These are phyloP conservation scores for Lactarius evosmus DNA, from an alignment of 768 basidiomycete genomes.

Conservation along the genomic window DNA sequence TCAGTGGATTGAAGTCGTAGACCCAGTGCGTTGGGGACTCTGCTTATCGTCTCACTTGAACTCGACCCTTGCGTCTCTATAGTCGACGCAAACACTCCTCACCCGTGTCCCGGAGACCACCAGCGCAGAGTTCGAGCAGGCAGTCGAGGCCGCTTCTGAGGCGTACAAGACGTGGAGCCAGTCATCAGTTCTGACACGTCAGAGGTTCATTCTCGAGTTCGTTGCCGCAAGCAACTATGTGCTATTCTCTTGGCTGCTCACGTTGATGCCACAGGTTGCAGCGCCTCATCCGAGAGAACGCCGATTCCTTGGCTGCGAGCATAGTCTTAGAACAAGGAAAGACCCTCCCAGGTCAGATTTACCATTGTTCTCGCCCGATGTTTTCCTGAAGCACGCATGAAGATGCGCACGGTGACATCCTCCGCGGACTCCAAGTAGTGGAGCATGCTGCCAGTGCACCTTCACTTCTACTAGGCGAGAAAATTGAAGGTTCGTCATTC, in stretches of 20 bases:
- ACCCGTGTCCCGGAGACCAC: slow-evolving; percentile 91
- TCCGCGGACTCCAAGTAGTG: slow-evolving; percentile 88
- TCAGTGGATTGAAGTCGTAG: slow-evolving; percentile 83
- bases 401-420: slow-evolving; percentile 95
- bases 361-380: slow-evolving; percentile 18
- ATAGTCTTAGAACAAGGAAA: slow-evolving; percentile 97
- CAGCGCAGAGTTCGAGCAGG: slow-evolving; percentile 71
- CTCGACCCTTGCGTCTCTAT: slow-evolving; percentile 9
- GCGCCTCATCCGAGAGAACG: slow-evolving; percentile 77
- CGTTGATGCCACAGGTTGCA: slow-evolving; percentile 61
- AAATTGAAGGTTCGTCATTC: slow-evolving; percentile 69
- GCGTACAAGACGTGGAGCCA: slow-evolving; percentile 90
- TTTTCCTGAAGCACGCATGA: slow-evolving; percentile 4
- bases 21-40: slow-evolving; percentile 61
- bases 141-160: slow-evolving; percentile 76
- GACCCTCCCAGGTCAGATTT: slow-evolving; percentile 66
- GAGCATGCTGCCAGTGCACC: slow-evolving; percentile 81
- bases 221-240: slow-evolving; percentile 33
- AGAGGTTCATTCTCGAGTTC: slow-evolving; percentile 86
- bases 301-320: slow-evolving; percentile 79
- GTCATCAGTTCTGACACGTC: slow-evolving; percentile 80
- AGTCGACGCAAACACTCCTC: slow-evolving; percentile 91
- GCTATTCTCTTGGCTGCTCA: slow-evolving; percentile 3
- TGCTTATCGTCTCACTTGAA: neutral
- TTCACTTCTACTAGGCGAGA: slow-evolving; percentile 82